Conservation (phyloP, 805 yeast species). For the Candida dajiaensis region DNA sequence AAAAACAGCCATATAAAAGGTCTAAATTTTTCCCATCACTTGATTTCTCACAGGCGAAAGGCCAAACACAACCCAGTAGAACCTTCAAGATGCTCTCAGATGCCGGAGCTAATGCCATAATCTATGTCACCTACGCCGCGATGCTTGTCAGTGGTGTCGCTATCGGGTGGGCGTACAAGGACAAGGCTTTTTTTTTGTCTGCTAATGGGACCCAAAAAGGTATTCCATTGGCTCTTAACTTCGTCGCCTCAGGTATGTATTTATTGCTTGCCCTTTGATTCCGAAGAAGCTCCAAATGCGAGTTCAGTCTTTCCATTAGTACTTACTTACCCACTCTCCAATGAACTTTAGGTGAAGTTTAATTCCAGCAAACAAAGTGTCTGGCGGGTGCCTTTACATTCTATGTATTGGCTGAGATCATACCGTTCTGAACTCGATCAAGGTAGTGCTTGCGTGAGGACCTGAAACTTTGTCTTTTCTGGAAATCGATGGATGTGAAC, state of each 20-base stretch:
- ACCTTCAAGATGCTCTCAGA: conserved; percentile 31
- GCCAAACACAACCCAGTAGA: background rate
- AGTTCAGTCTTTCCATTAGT: conserved; percentile 25
- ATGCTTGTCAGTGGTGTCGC: conserved; percentile 48
- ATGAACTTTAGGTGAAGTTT: conserved; percentile 9
- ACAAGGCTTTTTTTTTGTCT: conserved; percentile 54
- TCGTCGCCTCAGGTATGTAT: conserved; percentile 84
- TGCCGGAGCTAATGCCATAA: conserved; percentile 57
- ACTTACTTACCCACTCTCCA: background rate
- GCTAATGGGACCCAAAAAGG: conserved; percentile 80
- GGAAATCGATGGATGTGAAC: background rate
- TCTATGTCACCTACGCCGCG: conserved; percentile 53
- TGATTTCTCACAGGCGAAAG: background rate
- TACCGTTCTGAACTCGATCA: conserved; percentile 76
- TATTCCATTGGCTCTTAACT: conserved; percentile 77
- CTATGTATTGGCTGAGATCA: conserved; percentile 50
- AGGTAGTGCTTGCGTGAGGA: conserved; percentile 83
- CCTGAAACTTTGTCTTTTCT: conserved; percentile 12
- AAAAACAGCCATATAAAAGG: background rate
- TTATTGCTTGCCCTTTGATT: background rate
- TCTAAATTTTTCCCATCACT: background rate
- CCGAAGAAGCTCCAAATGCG: conserved; percentile 37
- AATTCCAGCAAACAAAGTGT: conserved; percentile 9
- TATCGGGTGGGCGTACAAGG: conserved; percentile 54
- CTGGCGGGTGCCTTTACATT: conserved; percentile 14